Evolutionary conservation across 768 basidiomycete genomes (phyloP), one percentile per base, ranked within the genome.

Genomic region (Brasilioporus rufonigricans): DNA sequence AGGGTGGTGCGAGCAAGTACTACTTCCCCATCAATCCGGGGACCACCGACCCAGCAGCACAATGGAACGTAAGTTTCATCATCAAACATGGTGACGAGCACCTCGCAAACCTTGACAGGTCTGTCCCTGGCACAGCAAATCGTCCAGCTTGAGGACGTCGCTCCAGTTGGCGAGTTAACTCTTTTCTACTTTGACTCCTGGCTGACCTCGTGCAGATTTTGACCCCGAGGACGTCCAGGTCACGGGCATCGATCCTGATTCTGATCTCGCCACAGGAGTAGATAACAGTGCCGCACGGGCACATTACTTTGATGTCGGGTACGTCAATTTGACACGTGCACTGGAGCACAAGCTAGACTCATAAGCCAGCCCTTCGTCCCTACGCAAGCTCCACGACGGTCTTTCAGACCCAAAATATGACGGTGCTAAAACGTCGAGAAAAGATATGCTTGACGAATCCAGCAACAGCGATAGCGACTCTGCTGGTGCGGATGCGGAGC

Each of bases 251-350:
- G 76, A 81, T 61, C 68, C 71, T 16, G 46, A 47, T 47, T 21
- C 46, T 47, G 70, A 73, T 64, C 29, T 14, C 13, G 71, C 67
- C 19, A 64, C 65, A 46, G 53, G 55, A 23, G 58, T 58, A 41
- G 66, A 79, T 40, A 57, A 69, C 35, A 68, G 62, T 36, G 76
- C 72, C 14, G 77, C 73, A 0, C 77, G 87, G 62, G 86, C 86
- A 61, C 93, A 96, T 71, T 97, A 96, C 69, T 65, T 92, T 40
- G 84, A 89, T 62, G 90, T 95, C 36, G 91, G 90, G 90, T 93
- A 68, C 56, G 64, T 58, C 41, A 32, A 52, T 50, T 82, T 73
- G 26, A 10, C 26, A 29, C 38, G 23, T 44, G 33, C 31, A 50
- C 31, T 50, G 45, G 24, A 45, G 40, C 47, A 46, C 32, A 31